phyloP scores from a whole-genome alignment of 2,329 filamentous ascomycete genomes.

The Alternaria viburni region DNA sequence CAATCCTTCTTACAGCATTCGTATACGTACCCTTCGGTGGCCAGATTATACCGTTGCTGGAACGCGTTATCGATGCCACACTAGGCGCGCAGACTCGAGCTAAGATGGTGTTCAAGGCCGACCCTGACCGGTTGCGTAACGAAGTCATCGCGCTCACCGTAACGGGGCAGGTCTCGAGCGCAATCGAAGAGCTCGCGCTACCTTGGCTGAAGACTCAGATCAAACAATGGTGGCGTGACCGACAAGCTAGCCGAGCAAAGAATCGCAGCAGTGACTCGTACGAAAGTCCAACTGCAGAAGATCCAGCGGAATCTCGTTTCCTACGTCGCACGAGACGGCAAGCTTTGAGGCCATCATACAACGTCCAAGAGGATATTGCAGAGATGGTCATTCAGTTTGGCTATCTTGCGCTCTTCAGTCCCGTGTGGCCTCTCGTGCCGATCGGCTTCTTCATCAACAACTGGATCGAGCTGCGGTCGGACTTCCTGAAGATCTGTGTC shows the following conservation, averaged over 20 bases:
- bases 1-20: slow-evolving; percentile 44
- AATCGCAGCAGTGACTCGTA: background rate
- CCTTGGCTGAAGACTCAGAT: slow-evolving; percentile 38
- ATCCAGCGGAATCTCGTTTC: slow-evolving; percentile 38
- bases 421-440: slow-evolving; percentile 43
- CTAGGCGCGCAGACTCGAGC: slow-evolving; percentile 15
- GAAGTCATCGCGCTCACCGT: slow-evolving; percentile 44
- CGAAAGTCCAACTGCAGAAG: slow-evolving; percentile 20
- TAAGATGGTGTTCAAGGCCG: slow-evolving; percentile 28
- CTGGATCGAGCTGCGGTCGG: slow-evolving; percentile 45
- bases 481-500: slow-evolving; percentile 43
- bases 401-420: slow-evolving; percentile 43
- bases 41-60: slow-evolving; percentile 30
- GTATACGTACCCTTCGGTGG: slow-evolving; percentile 41
- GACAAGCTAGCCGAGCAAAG: slow-evolving; percentile 16
- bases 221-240: slow-evolving; percentile 40
- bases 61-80: slow-evolving; percentile 23
- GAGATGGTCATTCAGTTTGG: slow-evolving; percentile 48
- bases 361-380: slow-evolving; percentile 44
- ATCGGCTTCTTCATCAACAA: slow-evolving; percentile 48
- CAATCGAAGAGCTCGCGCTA: slow-evolving; percentile 37
- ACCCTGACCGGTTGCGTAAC: slow-evolving; percentile 39
- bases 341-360: slow-evolving; percentile 36
- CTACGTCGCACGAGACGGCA: slow-evolving; percentile 38
- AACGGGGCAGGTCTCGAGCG: slow-evolving; percentile 41